Evolutionary conservation across 2,329 filamentous ascomycete species (phyloP), one percentile per base, ranked within the genome.

Genomic region (Cyphellophora attinorum): DNA sequence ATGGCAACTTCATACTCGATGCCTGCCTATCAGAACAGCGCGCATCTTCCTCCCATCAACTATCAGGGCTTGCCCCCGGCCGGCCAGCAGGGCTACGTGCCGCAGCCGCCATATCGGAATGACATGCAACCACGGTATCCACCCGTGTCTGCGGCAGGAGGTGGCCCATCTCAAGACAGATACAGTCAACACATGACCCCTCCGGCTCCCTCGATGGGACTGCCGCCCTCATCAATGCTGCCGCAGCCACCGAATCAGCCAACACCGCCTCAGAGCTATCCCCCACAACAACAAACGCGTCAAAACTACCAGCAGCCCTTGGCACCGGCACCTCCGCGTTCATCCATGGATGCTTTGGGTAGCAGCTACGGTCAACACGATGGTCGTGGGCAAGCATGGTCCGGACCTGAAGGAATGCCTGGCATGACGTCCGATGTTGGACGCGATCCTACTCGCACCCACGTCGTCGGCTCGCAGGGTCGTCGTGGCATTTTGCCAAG

Each of bases 391-490:
- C 35, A 35, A 32, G 25, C 44, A 27, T 64, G 59, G 58, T 53
- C 61, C 41, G 52, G 50, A 21, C 50, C 56, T 4, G 59, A 64
- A 31, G 51, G 47, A 5, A 55, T 64, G 41, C 56, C 60, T 10
- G 52, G 52, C 33, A 56, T 55, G 31, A 57, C 61, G 27, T 51
- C 55, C 5, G 59, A 61, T 37, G 53, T 55, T 30, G 52, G 58
- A 17, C 64, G 62, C 46, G 61, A 65, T 37, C 55, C 57, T 8
- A 60, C 61, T 31, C 56, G 61, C 11, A 91, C 85, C 19, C 89
- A 95, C 54, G 89, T 95, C 31, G 89, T 96, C 35, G 89, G 89
- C 35, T 93, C 88, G 16, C 89, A 96, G 64, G 89, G 89, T 39
- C 79, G 89, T 45, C 76, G 89, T 47, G 89, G 89, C 31, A 93